These are phyloP conservation scores for Neurospora sp. DNA, from an alignment of 495 filamentous ascomycete genomes.

Conservation along the genomic window DNA sequence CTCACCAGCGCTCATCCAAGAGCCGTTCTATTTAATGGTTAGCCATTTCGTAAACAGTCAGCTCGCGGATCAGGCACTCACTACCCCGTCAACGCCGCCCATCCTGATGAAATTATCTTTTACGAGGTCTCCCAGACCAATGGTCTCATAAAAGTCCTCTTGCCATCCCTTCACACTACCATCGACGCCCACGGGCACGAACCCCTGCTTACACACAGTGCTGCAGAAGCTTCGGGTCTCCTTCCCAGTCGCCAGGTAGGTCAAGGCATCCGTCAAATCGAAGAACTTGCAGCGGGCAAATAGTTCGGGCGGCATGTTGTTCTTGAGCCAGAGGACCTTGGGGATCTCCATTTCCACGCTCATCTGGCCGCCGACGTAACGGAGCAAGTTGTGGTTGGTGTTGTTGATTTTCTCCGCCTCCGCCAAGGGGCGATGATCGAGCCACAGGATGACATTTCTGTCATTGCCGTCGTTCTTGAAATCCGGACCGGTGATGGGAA, in stretches of 20 bases:
- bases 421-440: constrained; percentile 81
- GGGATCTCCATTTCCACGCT: constrained; percentile 98
- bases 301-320: constrained; percentile 87
- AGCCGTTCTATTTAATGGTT: constrained; percentile 58
- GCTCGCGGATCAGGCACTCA: constrained; percentile 43
- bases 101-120: constrained; percentile 83
- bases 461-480: constrained; percentile 71
- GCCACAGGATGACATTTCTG: constrained; percentile 85
- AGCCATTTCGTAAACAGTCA: constrained; percentile 3
- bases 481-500: constrained; percentile 77
- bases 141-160: constrained; percentile 76
- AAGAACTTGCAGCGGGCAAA: constrained; percentile 94
- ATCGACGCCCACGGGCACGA: constrained; percentile 88
- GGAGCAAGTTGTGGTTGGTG: constrained; percentile 83
- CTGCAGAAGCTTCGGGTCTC: constrained; percentile 90
- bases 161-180: constrained; percentile 98
- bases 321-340: constrained; percentile 95
- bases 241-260: constrained; percentile 88
- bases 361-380: constrained; percentile 95
- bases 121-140: constrained; percentile 72
- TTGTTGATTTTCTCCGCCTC: constrained; percentile 88
- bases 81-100: constrained; percentile 88
- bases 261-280: constrained; percentile 86
- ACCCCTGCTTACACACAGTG: constrained; percentile 92
- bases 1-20: constrained; percentile 83